phyloP scores from a whole-genome alignment of 2,329 filamentous ascomycete genomes.

The Graphiopsis chlorocephala region DNA sequence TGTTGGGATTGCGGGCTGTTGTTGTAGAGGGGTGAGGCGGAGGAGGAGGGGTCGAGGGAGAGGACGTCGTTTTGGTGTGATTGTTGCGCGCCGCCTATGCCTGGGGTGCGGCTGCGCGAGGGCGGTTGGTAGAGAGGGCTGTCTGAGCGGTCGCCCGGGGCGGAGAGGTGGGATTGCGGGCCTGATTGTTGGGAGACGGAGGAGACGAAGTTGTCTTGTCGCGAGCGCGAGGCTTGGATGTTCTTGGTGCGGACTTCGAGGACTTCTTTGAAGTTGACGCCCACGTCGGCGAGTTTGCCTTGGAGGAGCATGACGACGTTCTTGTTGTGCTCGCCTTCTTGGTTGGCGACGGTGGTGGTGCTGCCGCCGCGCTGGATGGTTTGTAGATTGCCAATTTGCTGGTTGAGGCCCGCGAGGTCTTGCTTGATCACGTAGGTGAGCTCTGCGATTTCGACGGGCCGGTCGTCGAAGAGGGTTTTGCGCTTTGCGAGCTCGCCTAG shows the following conservation, averaged over 20 bases:
- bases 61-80: conserved; percentile 63
- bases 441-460: conserved; percentile 94
- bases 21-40: conserved; percentile 40
- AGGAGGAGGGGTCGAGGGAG: conserved; percentile 69
- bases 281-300: conserved; percentile 87
- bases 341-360: conserved; percentile 44
- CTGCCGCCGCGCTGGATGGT: conserved; percentile 55
- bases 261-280: conserved; percentile 95
- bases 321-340: conserved; percentile 96
- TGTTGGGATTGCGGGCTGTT: conserved; percentile 68
- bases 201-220: conserved; percentile 96
- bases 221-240: conserved; percentile 85
- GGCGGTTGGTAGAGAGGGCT: conserved; percentile 33
- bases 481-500: conserved; percentile 91
- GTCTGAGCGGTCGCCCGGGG: conserved; percentile 36
- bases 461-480: conserved; percentile 95
- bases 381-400: conserved; percentile 83
- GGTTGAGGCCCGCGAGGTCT: conserved; percentile 80
- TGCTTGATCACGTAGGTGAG: conserved; percentile 98
- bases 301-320: conserved; percentile 92
- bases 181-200: conserved; percentile 73
- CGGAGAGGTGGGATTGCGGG: conserved; percentile 37
- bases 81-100: conserved; percentile 4
- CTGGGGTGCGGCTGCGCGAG: conserved; percentile 20
- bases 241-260: conserved; percentile 96